These are phyloP conservation scores for Haplosporangium sp. DNA, from an alignment of 371 early-diverging fungal genomes.

Conservation along the genomic window DNA sequence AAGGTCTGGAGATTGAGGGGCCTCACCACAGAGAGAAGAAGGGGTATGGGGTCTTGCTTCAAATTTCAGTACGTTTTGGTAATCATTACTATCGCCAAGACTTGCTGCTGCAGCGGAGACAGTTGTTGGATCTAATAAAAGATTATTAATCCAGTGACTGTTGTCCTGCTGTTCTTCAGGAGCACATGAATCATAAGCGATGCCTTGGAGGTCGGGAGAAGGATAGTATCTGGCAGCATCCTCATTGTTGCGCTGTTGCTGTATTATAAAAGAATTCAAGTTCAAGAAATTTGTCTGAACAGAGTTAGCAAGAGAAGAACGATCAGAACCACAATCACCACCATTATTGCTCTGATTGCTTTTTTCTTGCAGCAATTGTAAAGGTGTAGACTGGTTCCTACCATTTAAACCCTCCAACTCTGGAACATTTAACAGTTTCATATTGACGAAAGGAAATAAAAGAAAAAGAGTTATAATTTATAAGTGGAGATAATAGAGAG, in stretches of 20 bases:
- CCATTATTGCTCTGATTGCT: neutral
- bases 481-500: too few species aligned
- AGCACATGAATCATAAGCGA: neutral
- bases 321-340: constrained; percentile 10
- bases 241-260: neutral
- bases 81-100: neutral
- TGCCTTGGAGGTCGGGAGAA: neutral
- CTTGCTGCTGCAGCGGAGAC: too few species aligned
- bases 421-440: constrained; percentile 1
- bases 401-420: constrained; percentile 9
- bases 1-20: neutral
- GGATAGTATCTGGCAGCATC: constrained; percentile 1
- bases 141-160: neutral
- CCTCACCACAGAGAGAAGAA: neutral
- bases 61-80: too few species aligned
- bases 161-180: neutral
- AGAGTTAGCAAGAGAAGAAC: constrained; percentile 4
- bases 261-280: neutral
- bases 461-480: neutral
- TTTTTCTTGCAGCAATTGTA: neutral
- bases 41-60: neutral
- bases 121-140: too few species aligned
- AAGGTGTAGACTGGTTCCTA: constrained; percentile 1
- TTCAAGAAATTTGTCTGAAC: neutral
- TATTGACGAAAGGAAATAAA: neutral